Base-by-base conservation (phyloP, 2,329 filamentous ascomycete species). In the Colletotrichum coccodes region DNA sequence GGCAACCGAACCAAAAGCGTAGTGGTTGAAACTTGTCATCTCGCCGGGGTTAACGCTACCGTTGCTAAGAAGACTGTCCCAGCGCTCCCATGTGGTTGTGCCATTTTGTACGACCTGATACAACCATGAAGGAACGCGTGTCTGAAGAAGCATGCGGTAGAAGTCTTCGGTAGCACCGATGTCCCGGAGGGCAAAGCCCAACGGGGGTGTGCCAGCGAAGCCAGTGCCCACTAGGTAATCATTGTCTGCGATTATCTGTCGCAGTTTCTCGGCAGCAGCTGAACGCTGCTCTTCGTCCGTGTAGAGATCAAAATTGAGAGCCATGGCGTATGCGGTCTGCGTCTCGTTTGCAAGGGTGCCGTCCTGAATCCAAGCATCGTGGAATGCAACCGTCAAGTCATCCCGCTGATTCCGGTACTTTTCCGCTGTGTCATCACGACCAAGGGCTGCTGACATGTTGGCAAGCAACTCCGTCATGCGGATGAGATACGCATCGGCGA, bases 21-120 rank as follows among this genome's bases (percentile, higher is more conserved):
- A 86, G 70, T 86, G 84, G 36, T 86, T 85, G 68, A 85, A 85
- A 21, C 82, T 85, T 0, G 83, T 84, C 84, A 86, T 86, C 36
- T 76, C 72, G 0, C 83, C 81, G 0, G 81, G 76, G 61, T 86
- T 86, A 18, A 86, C 71, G 0, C 70, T 76, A 0, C 83, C 84
- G 63, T 86, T 75, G 0, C 82, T 76, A 0, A 85, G 72, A 36
- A 86, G 74, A 32, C 80, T 82, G 56, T 87, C 83, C 85, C 85
- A 86, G 2, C 85, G 79, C 70, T 87, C 84, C 84, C 84, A 87
- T 0, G 81, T 84, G 0, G 84, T 86, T 0, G 84, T 86, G 0
- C 79, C 84, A 11, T 77, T 77, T 79, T 82, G 81, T 0, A 77
- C 79, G 6, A 87, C 79, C 14, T 82, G 83, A 58, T 85, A 86